Percentiles rank a stretch among this genome's conserved stretches.
These are phyloP conservation scores for Suillus luteus DNA, from an alignment of 768 basidiomycete genomes.

Conservation along the genomic window DNA sequence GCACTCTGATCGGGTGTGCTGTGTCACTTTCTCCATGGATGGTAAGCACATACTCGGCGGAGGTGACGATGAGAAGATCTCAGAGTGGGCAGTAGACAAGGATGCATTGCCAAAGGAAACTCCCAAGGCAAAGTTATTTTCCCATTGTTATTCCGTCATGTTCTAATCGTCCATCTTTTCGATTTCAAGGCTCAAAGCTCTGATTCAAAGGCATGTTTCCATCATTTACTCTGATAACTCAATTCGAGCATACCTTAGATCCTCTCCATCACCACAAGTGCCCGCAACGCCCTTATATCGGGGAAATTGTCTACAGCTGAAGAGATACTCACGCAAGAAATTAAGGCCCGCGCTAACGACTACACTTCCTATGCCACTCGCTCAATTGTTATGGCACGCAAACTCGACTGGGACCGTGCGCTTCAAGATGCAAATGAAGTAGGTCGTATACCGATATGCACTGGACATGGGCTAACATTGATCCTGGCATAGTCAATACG, in stretches of 20 bases:
- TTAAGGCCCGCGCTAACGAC: background rate
- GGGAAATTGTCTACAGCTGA: background rate
- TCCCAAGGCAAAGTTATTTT: background rate
- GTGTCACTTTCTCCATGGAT: background rate
- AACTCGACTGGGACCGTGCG: background rate
- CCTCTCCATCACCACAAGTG: background rate
- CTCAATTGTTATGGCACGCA: background rate
- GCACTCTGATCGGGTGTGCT: background rate
- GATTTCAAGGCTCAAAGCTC: background rate
- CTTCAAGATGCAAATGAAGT: constrained; percentile 1
- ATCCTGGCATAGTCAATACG: background rate
- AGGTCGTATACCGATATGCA: background rate
- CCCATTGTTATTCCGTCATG: background rate
- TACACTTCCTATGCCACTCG: background rate
- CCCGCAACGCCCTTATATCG: background rate
- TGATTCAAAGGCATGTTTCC: background rate
- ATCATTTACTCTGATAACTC: background rate
- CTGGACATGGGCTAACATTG: background rate
- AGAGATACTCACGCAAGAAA: background rate
- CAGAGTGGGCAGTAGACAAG: background rate
- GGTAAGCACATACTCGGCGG: background rate
- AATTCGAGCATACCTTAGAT: background rate
- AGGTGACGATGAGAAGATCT: background rate
- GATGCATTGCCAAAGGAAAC: background rate
- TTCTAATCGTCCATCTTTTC: background rate